Percentiles rank a stretch among this genome's conserved stretches.
Conservation (phyloP, 2,329 filamentous ascomycete genomes). For the Nannizzia gypsea region DNA sequence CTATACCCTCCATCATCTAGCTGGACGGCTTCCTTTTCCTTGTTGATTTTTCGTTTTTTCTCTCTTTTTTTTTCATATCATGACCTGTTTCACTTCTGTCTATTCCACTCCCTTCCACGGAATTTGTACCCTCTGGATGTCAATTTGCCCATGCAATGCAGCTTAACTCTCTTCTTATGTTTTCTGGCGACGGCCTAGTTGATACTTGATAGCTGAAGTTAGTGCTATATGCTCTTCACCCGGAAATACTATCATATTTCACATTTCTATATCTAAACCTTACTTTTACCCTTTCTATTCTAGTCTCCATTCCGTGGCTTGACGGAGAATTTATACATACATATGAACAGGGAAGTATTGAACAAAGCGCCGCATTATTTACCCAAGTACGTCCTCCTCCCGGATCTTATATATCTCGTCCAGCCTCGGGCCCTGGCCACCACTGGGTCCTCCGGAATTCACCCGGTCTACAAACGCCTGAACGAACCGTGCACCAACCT, state of each 20-base stretch:
- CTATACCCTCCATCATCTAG: not conserved
- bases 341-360: not conserved
- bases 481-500: slow-evolving; percentile 29
- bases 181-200: not conserved
- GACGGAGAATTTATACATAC: not conserved
- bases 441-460: slow-evolving; percentile 25
- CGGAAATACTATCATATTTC: not conserved
- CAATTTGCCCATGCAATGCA: not conserved
- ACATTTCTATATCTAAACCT: not conserved
- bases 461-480: slow-evolving; percentile 28
- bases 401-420: slow-evolving; percentile 30
- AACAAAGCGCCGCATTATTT: not conserved
- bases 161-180: not conserved
- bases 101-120: not conserved
- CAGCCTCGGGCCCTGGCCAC: slow-evolving; percentile 24
- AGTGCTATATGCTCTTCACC: not conserved
- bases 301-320: not conserved
- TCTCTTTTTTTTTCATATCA: not conserved
- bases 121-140: not conserved
- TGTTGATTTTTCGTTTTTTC: no score
- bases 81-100: not conserved
- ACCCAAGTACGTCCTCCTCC: slow-evolving; percentile 23
- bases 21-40: not conserved
- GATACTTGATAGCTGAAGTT: not conserved
- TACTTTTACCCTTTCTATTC: not conserved